These are phyloP conservation scores for Diaporthe vexans DNA, from an alignment of 2,329 filamentous ascomycete genomes.

Conservation along the genomic window DNA sequence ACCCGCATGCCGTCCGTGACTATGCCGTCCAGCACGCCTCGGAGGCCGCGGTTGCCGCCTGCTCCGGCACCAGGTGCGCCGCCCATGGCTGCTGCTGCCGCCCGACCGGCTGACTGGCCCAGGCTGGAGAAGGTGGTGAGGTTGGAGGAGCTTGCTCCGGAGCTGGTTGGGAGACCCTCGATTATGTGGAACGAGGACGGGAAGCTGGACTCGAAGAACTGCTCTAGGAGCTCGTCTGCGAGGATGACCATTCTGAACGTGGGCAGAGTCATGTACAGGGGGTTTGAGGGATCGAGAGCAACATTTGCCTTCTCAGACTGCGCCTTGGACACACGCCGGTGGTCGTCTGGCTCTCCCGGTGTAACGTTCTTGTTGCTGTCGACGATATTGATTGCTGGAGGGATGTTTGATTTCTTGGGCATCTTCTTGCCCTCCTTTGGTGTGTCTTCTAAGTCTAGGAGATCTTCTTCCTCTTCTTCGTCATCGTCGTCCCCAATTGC, in stretches of 20 bases:
- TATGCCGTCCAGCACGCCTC: slow-evolving; percentile 96
- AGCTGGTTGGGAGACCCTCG: slow-evolving; percentile 65
- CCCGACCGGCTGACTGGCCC: slow-evolving; percentile 65
- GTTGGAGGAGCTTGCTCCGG: slow-evolving; percentile 70
- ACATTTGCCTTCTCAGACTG: slow-evolving; percentile 86
- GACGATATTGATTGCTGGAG: slow-evolving; percentile 46
- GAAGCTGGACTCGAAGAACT: slow-evolving; percentile 98
- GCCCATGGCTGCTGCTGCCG: slow-evolving; percentile 56
- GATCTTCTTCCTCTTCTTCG: slow-evolving; percentile 66
- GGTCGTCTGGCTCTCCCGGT: slow-evolving; percentile 48
- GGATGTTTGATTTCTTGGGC: slow-evolving; percentile 39
- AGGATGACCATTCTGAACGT: slow-evolving; percentile 99
- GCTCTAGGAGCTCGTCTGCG: slow-evolving; percentile 93
- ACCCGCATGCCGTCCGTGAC: slow-evolving; percentile 98
- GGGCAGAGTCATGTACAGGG: slow-evolving; percentile 93
- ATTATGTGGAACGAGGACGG: slow-evolving; percentile 92
- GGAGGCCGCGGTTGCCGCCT: slow-evolving; percentile 79
- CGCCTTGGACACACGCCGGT: slow-evolving; percentile 69
- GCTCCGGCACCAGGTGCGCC: slow-evolving; percentile 60
- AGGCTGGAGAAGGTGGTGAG: slow-evolving; percentile 89
- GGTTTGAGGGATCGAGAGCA: slow-evolving; percentile 92
- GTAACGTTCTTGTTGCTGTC: slow-evolving; percentile 42
- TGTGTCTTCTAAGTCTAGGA: slow-evolving; percentile 69
- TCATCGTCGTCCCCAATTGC: slow-evolving; percentile 82
- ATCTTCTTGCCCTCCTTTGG: slow-evolving; percentile 51